Percentiles rank a stretch among this genome's conserved stretches.
These are phyloP conservation scores for Meredithiella fracta DNA, from an alignment of 2,329 filamentous ascomycete genomes.

Conservation along the genomic window DNA sequence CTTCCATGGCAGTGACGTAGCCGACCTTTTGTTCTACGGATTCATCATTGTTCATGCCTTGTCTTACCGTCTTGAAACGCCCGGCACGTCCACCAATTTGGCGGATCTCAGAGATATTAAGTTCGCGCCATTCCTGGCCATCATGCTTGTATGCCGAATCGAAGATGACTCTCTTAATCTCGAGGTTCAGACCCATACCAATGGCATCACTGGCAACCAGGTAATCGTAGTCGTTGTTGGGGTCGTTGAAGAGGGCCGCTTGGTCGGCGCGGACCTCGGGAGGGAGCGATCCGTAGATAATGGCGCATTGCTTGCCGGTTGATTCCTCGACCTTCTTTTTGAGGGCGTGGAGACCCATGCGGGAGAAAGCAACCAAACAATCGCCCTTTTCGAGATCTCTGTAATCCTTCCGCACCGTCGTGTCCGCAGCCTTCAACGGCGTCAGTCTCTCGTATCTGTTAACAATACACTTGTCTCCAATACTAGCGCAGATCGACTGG, in stretches of 20 bases:
- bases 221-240: conserved; percentile 86
- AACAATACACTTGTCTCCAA: conserved; percentile 68
- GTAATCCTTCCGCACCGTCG: conserved; percentile 48
- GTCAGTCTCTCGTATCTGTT: conserved; percentile 75
- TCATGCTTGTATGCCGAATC: conserved; percentile 61
- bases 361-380: conserved; percentile 73
- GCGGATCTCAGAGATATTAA: conserved; percentile 67
- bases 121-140: conserved; percentile 35
- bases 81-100: conserved; percentile 91
- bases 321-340: conserved; percentile 59
- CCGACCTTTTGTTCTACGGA: conserved; percentile 37
- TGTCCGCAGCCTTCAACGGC: conserved; percentile 48
- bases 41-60: conserved; percentile 24
- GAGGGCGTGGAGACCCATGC: conserved; percentile 63
- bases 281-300: conserved; percentile 82
- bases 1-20: conserved; percentile 62
- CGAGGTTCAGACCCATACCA: conserved; percentile 91
- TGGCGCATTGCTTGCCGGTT: conserved; percentile 69
- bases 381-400: conserved; percentile 68
- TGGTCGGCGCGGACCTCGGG: conserved; percentile 88
- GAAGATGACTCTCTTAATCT: conserved; percentile 80
- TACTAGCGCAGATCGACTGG: conserved; percentile 55
- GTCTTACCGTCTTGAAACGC: conserved; percentile 57
- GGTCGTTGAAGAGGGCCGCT: conserved; percentile 85
- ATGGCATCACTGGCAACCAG: conserved; percentile 90